These are phyloP conservation scores for Lepiota subincarnata DNA, from an alignment of 768 basidiomycete genomes.

Conservation along the genomic window DNA sequence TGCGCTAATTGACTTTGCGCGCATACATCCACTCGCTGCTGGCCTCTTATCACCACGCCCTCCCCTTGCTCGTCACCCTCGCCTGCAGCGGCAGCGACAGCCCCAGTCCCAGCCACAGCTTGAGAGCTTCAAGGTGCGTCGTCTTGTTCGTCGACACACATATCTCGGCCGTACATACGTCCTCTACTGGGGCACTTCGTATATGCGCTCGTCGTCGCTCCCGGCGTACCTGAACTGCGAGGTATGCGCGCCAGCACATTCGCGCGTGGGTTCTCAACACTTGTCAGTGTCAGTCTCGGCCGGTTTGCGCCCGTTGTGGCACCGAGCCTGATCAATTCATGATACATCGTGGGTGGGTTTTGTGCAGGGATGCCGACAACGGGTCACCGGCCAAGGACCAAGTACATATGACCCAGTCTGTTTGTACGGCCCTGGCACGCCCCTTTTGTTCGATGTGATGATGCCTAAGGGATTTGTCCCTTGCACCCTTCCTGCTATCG, in stretches of 20 bases:
- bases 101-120: too few species aligned
- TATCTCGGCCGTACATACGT: background rate
- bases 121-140: background rate
- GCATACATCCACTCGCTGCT: background rate
- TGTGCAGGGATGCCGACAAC: constrained; percentile 2
- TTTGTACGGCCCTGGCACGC: background rate
- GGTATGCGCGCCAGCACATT: background rate
- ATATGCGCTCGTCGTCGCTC: background rate
- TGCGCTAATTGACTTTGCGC: background rate
- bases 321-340: constrained; percentile 1
- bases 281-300: background rate
- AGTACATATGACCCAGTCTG: background rate
- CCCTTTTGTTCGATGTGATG: background rate
- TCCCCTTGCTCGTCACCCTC: background rate
- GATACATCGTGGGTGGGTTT: constrained; percentile 3
- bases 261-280: too few species aligned
- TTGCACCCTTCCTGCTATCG: constrained; percentile 5
- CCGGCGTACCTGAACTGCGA: background rate
- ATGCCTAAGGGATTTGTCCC: background rate
- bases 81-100: background rate
- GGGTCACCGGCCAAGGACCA: background rate
- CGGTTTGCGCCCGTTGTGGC: background rate
- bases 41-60: background rate
- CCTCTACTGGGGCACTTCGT: background rate
- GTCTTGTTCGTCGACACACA: background rate